A percentile compares a stretch with the other conserved stretches of the same genome.
Evolutionary conservation across 768 basidiomycete genomes (phyloP).

Genomic region (Auricularia sp.): DNA sequence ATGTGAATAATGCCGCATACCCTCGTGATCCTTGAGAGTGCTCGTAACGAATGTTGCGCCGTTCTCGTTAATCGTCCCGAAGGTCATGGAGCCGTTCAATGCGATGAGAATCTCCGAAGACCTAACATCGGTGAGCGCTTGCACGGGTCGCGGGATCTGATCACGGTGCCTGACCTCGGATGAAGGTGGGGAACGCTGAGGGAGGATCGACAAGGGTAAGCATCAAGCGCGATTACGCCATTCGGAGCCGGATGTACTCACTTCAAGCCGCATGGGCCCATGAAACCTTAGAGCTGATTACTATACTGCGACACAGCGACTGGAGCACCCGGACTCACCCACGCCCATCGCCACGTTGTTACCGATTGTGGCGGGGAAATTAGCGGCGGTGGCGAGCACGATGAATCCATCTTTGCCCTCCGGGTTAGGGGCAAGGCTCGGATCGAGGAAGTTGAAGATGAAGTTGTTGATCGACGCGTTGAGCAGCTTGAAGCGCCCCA

Average conservation of each 20-base stretch:
- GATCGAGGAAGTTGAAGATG: background rate
- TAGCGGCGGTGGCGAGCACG: background rate
- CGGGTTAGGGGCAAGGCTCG: background rate
- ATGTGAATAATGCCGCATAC: background rate
- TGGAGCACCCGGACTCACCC: background rate
- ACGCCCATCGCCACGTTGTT: background rate
- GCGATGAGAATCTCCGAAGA: background rate
- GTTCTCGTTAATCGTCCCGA: background rate
- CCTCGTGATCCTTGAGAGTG: background rate
- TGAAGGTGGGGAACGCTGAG: background rate
- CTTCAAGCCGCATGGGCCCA: slow-evolving; percentile 1
- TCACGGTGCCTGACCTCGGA: background rate
- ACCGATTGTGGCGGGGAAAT: background rate
- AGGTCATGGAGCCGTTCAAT: background rate
- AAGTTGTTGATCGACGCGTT: background rate
- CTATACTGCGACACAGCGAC: background rate
- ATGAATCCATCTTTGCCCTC: background rate
- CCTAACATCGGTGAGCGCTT: background rate
- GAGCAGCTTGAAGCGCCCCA: slow-evolving; percentile 2
- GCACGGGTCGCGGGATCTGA: background rate
- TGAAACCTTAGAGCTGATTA: background rate
- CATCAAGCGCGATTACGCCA: background rate
- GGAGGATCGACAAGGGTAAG: background rate
- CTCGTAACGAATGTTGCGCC: background rate
- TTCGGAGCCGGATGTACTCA: background rate